Evolutionary conservation across 2,329 filamentous ascomycete genomes (phyloP), one percentile per base, ranked within the genome.

Genomic region (Raffaelea arxii): DNA sequence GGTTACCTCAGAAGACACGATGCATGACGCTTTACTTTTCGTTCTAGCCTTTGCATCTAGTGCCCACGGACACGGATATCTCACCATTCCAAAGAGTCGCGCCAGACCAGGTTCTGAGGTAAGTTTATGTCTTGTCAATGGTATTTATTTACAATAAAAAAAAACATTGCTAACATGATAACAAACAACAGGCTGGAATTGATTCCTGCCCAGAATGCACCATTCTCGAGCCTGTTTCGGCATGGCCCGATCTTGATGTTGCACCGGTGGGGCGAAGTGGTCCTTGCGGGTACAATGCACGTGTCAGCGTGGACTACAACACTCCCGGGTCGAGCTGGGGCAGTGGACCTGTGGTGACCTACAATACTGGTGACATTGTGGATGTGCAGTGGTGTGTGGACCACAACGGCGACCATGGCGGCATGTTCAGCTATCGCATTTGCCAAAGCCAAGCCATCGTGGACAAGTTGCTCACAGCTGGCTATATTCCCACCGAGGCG

Each of bases 301-400:
- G 27, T 32, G 27, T 32, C 27, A 32, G 27, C 27, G 63, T 74
- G 38, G 73, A 77, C 61, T 76, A 75, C 59, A 76, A 75, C 58
- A 59, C 64, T 41, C 72, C 72, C 0, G 55, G 56, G 0, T 49
- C 48, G 3, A 56, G 62, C 54, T 76, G 71, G 71, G 72, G 72
- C 21, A 61, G 56, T 10, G 45, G 58, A 0, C 58, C 65, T 0
- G 68, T 74, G 0, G 65, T 56, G 2, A 71, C 65, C 2, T 76
- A 75, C 56, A 57, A 58, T 0, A 58, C 67, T 0, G 73, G 72
- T 0, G 59, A 75, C 10, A 57, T 65, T 0, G 57, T 75, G 22
- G 67, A 72, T 22, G 72, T 76, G 0, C 61, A 74, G 55, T 77
- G 74, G 74, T 77, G 74, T 44, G 65, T 76, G 18, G 74, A 77